These are phyloP conservation scores for Pyrus hybrid DNA, from an alignment of 331 rosid genomes.

Conservation along the genomic window DNA sequence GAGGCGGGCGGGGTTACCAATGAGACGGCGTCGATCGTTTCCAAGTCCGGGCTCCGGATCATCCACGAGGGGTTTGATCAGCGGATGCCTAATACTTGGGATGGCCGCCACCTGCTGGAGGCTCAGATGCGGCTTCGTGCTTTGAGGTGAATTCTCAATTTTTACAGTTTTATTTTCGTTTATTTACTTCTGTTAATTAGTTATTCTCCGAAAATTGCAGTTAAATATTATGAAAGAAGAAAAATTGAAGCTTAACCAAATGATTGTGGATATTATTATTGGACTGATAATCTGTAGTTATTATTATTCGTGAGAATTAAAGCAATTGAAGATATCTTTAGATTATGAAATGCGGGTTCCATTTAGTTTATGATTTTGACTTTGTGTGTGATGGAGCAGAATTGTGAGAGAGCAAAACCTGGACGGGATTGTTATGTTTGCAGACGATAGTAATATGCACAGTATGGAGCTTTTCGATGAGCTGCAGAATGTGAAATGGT, in stretches of 20 bases:
- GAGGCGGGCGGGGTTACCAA: slow-evolving; percentile 89
- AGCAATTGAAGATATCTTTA: slow-evolving; percentile 1
- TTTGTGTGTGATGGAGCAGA: slow-evolving; percentile 46
- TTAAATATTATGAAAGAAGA: neutral
- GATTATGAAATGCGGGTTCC: neutral
- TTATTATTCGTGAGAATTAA: neutral
- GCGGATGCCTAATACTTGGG: slow-evolving; percentile 82
- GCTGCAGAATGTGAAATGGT: slow-evolving; percentile 71
- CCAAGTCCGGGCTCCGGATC: slow-evolving; percentile 62
- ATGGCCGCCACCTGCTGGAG: slow-evolving; percentile 71
- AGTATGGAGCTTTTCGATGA: slow-evolving; percentile 93
- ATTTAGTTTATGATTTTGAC: slow-evolving; percentile 14
- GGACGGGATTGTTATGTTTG: slow-evolving; percentile 91
- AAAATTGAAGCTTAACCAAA: neutral
- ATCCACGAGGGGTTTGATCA: slow-evolving; percentile 61
- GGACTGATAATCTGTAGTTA: neutral
- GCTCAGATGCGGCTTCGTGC: slow-evolving; percentile 80
- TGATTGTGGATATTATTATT: neutral
- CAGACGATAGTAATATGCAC: slow-evolving; percentile 98
- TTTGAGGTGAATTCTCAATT: slow-evolving; percentile 46
- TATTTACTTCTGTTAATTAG: neutral
- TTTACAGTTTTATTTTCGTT: neutral
- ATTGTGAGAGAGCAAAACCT: slow-evolving; percentile 67
- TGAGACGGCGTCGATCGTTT: slow-evolving; percentile 70
- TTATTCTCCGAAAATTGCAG: neutral